Base-by-base conservation (phyloP, 208 protist genomes). In the Trypanosoma melophagium region DNA sequence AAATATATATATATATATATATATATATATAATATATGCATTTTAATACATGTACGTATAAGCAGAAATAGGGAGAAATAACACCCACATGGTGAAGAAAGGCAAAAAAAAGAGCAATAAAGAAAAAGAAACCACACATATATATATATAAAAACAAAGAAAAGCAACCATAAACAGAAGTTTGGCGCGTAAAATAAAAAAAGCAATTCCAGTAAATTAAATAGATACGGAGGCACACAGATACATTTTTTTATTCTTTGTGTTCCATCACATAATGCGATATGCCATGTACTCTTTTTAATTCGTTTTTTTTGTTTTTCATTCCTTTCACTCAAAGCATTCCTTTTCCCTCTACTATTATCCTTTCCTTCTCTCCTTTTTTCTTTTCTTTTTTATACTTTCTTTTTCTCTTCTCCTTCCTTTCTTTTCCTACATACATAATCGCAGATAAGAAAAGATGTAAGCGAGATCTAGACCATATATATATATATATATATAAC, bases 1-100 rank as follows among this genome's bases (percentile, higher is more conserved):
- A 22, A 58, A 75, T 55, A 31, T 40, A 71, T 28, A 38, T 62
- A 41, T 71, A 64, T 55, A 16, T 55, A n/a, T 54, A 25, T 35
- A 14, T 51, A 49, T 21, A 61, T n/a, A 61, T 41, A 14, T 24
- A 47, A 49, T 10, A 47, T n/a, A 17, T 41, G 57, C 12, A 49
- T 35, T 35, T 35, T 35, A 35, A 5, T 35, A 35, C 28, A 35
- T 35, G 1, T 35, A 35, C 5, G 28, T 35, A 35, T 35, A 35
- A 35, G 28, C 28, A 35, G 28, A 35, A 35, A 35, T 7, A 49
- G 1, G 22, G 28, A 47, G 7, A 49, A 22, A 61, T 41, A 17
- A 49, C 47, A 7, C 9, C 40, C 1, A 17, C n/a, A 16, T 49
- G 51, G 53, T 21, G 22, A 13, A 28, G 50, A 69, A 61, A 44